These are phyloP conservation scores for Melastoma candidum DNA, from an alignment of 441 rosid genomes.

Conservation along the genomic window DNA sequence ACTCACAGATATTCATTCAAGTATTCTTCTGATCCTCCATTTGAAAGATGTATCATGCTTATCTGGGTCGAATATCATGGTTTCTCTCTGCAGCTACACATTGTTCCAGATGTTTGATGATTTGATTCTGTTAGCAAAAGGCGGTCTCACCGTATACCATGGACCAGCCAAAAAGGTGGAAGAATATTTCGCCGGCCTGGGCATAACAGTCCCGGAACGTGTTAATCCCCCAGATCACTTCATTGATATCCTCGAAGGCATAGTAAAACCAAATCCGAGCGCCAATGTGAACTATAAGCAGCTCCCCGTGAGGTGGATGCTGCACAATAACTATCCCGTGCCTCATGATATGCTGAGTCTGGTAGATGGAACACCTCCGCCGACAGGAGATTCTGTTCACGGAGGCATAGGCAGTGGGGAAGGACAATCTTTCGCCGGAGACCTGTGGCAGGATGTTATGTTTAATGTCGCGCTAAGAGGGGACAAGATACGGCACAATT, in stretches of 20 bases:
- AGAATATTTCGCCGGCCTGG: constrained; percentile 71
- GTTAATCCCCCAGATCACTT: constrained; percentile 92
- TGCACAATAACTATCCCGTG: constrained; percentile 78
- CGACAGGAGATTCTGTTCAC: constrained; percentile 30
- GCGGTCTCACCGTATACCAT: constrained; percentile 81
- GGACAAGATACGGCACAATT: constrained; percentile 47
- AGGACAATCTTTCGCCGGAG: constrained; percentile 57
- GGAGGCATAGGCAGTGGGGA: constrained; percentile 21
- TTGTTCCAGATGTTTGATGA: constrained; percentile 93
- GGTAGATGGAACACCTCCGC: constrained; percentile 44
- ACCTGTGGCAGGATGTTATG: constrained; percentile 69
- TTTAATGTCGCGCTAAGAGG: constrained; percentile 47
- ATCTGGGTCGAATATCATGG: too few species aligned
- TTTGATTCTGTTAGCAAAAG: constrained; percentile 88
- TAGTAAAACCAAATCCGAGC: constrained; percentile 38
- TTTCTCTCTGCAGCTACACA: constrained; percentile 45
- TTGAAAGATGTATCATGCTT: background rate
- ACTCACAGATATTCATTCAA: too few species aligned
- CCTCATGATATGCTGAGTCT: constrained; percentile 77
- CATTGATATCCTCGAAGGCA: constrained; percentile 93
- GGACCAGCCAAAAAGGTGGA: constrained; percentile 92
- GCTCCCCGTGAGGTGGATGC: constrained; percentile 95
- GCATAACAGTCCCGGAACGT: constrained; percentile 80
- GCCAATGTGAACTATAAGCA: constrained; percentile 54
- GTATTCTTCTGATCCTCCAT: too few species aligned